These are phyloP conservation scores for Nymphaea colorata DNA, from an alignment of 164 flowering plant species.

Conservation along the genomic window DNA sequence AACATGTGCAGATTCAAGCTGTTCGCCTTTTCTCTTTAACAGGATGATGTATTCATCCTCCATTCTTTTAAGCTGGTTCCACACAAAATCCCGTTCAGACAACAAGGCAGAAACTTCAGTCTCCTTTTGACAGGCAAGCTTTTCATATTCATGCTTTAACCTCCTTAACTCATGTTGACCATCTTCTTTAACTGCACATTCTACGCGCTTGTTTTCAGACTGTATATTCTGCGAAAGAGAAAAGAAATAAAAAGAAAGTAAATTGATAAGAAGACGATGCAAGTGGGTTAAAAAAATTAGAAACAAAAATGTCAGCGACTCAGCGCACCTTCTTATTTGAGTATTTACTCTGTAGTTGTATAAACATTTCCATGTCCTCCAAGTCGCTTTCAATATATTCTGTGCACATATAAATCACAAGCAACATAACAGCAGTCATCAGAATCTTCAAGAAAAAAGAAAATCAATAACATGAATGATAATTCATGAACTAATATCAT, in stretches of 20 bases:
- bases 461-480: too few relatives aligned
- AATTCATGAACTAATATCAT: too few relatives aligned
- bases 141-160: conserved; percentile 36
- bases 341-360: not conserved
- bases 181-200: not conserved
- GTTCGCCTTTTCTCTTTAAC: conserved; percentile 24
- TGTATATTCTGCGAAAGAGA: too few relatives aligned
- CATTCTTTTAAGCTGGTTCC: conserved; percentile 62
- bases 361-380: not conserved
- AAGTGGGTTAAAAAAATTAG: too few relatives aligned
- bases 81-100: conserved; percentile 58
- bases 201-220: too few relatives aligned
- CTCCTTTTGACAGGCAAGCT: conserved; percentile 32
- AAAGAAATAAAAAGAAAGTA: too few relatives aligned
- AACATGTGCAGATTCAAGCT: conserved; percentile 41
- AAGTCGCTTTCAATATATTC: not conserved
- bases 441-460: too few relatives aligned
- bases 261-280: too few relatives aligned
- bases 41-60: conserved; percentile 34
- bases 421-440: too few relatives aligned
- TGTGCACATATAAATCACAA: not conserved
- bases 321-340: too few relatives aligned
- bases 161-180: conserved; percentile 25
- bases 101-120: conserved; percentile 52
- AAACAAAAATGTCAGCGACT: too few relatives aligned